Conservation (phyloP, 345 rosid species). For the Balakata baccata region DNA sequence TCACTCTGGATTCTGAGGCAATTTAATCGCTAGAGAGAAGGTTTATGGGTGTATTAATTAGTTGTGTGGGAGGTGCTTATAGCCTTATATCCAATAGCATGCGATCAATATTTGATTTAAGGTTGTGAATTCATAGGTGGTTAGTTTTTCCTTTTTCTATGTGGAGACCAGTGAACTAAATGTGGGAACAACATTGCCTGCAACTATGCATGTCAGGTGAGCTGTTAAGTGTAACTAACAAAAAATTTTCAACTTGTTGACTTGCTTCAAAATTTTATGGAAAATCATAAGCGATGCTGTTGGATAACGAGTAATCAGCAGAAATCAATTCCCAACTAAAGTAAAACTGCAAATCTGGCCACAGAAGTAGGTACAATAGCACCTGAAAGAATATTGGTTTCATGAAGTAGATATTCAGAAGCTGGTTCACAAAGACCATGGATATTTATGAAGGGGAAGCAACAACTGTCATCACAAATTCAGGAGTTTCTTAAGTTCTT, state of each 20-base stretch:
- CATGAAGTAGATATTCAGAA: conserved; percentile 7
- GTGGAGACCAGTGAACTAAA: neutral
- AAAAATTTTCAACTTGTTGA: neutral
- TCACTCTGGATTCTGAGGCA: neutral
- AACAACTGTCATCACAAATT: neutral
- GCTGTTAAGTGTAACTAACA: neutral
- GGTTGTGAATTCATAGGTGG: neutral
- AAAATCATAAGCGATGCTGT: neutral
- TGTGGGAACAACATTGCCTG: neutral
- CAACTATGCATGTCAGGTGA: neutral
- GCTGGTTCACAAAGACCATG: neutral
- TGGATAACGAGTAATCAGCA: neutral
- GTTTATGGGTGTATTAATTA: neutral
- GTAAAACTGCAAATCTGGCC: conserved; percentile 1
- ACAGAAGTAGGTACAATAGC: neutral
- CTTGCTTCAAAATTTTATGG: neutral
- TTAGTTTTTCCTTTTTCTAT: neutral
- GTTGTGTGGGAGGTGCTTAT: neutral
- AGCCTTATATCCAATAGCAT: neutral
- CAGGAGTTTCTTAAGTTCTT: too few species aligned
- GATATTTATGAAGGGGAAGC: neutral
- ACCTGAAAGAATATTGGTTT: conserved; percentile 13
- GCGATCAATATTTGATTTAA: neutral
- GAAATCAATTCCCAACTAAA: neutral
- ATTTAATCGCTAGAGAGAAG: neutral